Conservation (phyloP, 495 filamentous ascomycete species). For the Penicillium angulare region DNA sequence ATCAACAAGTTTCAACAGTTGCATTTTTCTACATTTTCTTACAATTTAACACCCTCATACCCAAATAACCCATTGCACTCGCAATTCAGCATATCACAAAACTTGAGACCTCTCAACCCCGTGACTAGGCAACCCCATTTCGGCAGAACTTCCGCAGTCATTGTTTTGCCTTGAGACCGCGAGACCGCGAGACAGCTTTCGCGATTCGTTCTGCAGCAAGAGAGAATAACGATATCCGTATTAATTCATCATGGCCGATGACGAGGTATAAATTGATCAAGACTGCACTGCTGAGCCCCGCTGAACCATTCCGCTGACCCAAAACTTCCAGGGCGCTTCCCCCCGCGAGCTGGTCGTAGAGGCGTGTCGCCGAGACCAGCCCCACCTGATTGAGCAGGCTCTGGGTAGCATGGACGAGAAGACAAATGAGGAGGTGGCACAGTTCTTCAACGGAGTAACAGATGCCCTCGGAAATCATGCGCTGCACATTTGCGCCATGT, state of each 20-base stretch:
- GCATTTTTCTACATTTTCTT: too few species aligned
- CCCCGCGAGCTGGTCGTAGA: constrained; percentile 84
- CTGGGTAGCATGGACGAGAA: constrained; percentile 39
- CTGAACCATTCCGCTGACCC: not conserved
- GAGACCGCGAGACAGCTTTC: too few species aligned
- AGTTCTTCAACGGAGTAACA: constrained; percentile 77
- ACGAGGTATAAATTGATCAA: constrained; percentile 38
- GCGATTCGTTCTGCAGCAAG: too few species aligned
- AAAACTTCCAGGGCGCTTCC: constrained; percentile 70
- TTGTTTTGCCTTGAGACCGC: too few species aligned
- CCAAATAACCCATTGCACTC: too few species aligned
- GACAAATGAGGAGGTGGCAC: constrained; percentile 57
- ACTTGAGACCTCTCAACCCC: too few species aligned
- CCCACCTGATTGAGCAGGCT: constrained; percentile 69
- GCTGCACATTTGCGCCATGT: constrained; percentile 82
- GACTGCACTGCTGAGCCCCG: too few species aligned
- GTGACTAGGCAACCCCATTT: too few species aligned
- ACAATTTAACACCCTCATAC: too few species aligned
- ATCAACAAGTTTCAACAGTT: too few species aligned
- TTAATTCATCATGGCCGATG: constrained; percentile 42
- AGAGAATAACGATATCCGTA: too few species aligned
- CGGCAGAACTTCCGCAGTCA: constrained; percentile 9
- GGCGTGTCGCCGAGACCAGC: constrained; percentile 90
- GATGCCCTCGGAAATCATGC: constrained; percentile 84
- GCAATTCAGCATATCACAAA: too few species aligned